These are phyloP conservation scores for Komagataella pastoris DNA, from an alignment of 805 yeast genomes.

Conservation along the genomic window DNA sequence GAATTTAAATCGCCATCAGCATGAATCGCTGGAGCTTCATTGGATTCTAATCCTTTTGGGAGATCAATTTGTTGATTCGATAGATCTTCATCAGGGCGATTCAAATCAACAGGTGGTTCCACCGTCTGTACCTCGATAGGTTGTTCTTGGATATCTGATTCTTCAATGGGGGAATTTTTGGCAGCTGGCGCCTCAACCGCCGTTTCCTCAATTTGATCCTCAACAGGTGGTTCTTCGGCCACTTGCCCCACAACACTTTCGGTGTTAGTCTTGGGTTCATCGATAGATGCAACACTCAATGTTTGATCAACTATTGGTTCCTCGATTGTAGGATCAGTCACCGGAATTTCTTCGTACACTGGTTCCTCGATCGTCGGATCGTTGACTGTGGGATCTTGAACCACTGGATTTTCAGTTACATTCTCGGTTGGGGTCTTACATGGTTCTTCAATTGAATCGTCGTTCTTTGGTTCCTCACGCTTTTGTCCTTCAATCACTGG, in stretches of 20 bases:
- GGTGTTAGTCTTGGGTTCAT: conserved; percentile 3
- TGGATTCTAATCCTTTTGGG: conserved; percentile 2
- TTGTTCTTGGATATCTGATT: background rate
- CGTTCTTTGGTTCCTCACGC: conserved; percentile 1
- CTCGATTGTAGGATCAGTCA: background rate
- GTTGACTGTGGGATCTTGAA: conserved; percentile 4
- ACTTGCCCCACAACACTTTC: conserved; percentile 8
- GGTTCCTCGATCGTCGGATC: conserved; percentile 5
- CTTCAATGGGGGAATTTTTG: background rate
- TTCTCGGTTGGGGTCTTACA: conserved; percentile 5
- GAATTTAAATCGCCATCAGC: conserved; percentile 4
- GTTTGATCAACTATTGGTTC: conserved; percentile 5
- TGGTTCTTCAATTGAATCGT: conserved; percentile 1
- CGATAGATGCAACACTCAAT: conserved; percentile 8
- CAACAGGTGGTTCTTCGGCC: conserved; percentile 2
- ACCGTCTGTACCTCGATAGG: conserved; percentile 1
- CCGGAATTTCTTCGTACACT: conserved; percentile 6
- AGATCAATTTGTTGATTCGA: conserved; percentile 2
- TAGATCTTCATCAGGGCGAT: conserved; percentile 2
- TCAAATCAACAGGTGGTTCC: background rate
- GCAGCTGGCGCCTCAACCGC: conserved; percentile 1
- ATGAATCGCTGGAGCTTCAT: conserved; percentile 1
- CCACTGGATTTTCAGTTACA: conserved; percentile 3
- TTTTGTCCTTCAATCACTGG: background rate
- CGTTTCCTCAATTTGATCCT: conserved; percentile 1